phyloP scores from a whole-genome alignment of 2,329 filamentous ascomycete species.

The Calonectria fujianensis region DNA sequence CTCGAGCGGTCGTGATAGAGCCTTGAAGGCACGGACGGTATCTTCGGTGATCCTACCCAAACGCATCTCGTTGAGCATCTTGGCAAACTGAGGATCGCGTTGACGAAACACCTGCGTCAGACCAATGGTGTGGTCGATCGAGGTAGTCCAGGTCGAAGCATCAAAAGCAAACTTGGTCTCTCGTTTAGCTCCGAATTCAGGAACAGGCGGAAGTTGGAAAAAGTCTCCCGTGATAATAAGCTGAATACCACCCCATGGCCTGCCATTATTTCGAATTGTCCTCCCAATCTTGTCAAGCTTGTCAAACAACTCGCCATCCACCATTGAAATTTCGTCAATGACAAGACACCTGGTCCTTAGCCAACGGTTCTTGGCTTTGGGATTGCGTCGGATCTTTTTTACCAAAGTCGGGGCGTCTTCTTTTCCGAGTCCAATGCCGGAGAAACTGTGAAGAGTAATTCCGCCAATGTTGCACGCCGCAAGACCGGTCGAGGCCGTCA shows the following conservation, averaged over 20 bases:
- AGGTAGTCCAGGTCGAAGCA: slow-evolving; percentile 91
- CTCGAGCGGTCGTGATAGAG: slow-evolving; percentile 80
- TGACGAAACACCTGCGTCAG: slow-evolving; percentile 98
- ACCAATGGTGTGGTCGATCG: slow-evolving; percentile 96
- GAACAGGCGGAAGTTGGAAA: slow-evolving; percentile 96
- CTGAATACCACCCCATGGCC: slow-evolving; percentile 96
- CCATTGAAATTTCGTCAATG: slow-evolving; percentile 98
- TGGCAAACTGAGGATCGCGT: slow-evolving; percentile 89
- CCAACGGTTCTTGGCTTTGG: slow-evolving; percentile 93
- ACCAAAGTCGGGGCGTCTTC: slow-evolving; percentile 87
- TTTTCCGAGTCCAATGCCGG: slow-evolving; percentile 96
- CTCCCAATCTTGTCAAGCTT: slow-evolving; percentile 94
- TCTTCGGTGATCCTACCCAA: slow-evolving; percentile 86
- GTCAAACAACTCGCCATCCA: slow-evolving; percentile 97
- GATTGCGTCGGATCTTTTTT: slow-evolving; percentile 92
- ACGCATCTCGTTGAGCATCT: slow-evolving; percentile 98
- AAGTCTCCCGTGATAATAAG: slow-evolving; percentile 97
- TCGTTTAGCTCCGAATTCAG: slow-evolving; percentile 79
- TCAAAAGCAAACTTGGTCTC: slow-evolving; percentile 94
- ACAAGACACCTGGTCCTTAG: slow-evolving; percentile 89
- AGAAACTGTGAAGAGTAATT: slow-evolving; percentile 95
- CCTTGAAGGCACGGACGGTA: slow-evolving; percentile 85
- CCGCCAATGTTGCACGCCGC: slow-evolving; percentile 98
- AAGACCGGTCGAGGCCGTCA: slow-evolving; percentile 96
- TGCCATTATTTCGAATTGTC: slow-evolving; percentile 89